Percentiles rank a stretch among this genome's conserved stretches.
Evolutionary conservation across 2,329 filamentous ascomycete species (phyloP).

Genomic region (Neopestalotiopsis sp.): DNA sequence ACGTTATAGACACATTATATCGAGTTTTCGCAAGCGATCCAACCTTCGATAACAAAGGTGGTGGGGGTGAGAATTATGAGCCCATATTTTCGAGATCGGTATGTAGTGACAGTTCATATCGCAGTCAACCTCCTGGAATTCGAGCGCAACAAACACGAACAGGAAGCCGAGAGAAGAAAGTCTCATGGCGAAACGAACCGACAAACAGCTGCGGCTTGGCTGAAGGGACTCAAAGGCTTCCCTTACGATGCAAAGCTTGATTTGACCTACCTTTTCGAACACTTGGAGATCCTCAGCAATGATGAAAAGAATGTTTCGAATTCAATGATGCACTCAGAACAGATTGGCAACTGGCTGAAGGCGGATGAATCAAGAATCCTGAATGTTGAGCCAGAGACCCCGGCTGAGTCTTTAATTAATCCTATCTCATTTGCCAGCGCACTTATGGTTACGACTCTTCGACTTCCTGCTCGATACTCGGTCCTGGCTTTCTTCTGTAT

Average conservation of each 20-base stretch:
- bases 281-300: background rate
- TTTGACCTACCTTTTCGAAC: constrained; percentile 18
- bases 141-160: background rate
- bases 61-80: background rate
- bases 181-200: background rate
- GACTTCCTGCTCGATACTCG: background rate
- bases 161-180: background rate
- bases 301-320: background rate
- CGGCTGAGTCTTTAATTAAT: constrained; percentile 17
- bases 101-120: background rate
- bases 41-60: constrained; percentile 14
- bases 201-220: background rate
- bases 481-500: constrained; percentile 24
- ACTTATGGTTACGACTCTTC: constrained; percentile 16
- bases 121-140: background rate
- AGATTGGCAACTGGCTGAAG: background rate
- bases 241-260: constrained; percentile 13
- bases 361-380: constrained; percentile 2
- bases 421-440: constrained; percentile 21
- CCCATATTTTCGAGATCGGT: background rate
- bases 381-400: constrained; percentile 15
- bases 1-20: constrained; percentile 18
- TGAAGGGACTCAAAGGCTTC: constrained; percentile 11
- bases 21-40: constrained; percentile 20
- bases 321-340: background rate